phyloP scores from a whole-genome alignment of 2,329 filamentous ascomycete species.

The Phyllachora maydis region DNA sequence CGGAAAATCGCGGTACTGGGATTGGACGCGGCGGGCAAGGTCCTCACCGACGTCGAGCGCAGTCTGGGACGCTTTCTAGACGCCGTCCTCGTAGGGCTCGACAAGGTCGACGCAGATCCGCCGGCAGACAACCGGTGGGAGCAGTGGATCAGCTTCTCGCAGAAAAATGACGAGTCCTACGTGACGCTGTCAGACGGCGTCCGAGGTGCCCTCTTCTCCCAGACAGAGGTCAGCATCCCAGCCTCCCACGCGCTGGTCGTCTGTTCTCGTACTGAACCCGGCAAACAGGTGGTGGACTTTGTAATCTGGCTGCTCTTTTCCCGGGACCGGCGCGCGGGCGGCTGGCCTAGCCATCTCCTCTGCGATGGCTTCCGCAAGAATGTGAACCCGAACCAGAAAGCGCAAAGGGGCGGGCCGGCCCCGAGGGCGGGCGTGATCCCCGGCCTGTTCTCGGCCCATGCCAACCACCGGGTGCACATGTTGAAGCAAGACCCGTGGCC shows the following conservation, averaged over 20 bases:
- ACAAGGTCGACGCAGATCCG: conserved; percentile 7
- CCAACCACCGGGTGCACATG: conserved; percentile 47
- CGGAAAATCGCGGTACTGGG: conserved; percentile 32
- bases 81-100: conserved; percentile 33
- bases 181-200: conserved; percentile 28
- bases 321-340: conserved; percentile 19
- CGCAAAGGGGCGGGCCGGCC: conserved; percentile 3
- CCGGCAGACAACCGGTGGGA: conserved; percentile 22
- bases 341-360: conserved; percentile 51
- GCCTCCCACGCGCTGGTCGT: background rate
- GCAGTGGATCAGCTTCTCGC: conserved; percentile 40
- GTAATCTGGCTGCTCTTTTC: conserved; percentile 60
- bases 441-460: conserved; percentile 40
- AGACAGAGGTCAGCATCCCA: conserved; percentile 37
- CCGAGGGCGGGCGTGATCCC: conserved; percentile 27
- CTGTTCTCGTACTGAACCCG: conserved; percentile 4
- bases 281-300: conserved; percentile 51
- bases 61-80: conserved; percentile 42
- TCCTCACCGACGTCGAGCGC: conserved; percentile 12
- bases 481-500: conserved; percentile 60
- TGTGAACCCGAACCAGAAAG: too few species aligned
- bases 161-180: conserved; percentile 36
- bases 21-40: conserved; percentile 4
- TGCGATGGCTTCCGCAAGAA: conserved; percentile 60
- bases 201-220: conserved; percentile 25